phyloP scores from a whole-genome alignment of 768 basidiomycete species.

The Amanita rubescens region DNA sequence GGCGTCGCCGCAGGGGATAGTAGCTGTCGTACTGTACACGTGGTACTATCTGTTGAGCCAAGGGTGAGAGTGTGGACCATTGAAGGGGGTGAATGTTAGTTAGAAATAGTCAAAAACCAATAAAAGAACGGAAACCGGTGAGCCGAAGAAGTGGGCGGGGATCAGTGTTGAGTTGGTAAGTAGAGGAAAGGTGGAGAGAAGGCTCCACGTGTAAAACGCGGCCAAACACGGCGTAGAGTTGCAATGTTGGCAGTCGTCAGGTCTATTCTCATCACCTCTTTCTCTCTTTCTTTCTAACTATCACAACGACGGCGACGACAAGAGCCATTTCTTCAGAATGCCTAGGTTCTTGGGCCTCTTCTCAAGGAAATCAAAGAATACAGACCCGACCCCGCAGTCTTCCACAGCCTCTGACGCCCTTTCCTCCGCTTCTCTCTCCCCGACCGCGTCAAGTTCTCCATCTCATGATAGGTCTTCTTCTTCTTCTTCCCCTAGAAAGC shows the following conservation, averaged over 20 bases:
- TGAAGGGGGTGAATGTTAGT: too few species aligned
- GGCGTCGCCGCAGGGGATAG: too few species aligned
- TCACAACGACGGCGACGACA: conserved; percentile 8
- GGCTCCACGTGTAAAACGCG: neutral
- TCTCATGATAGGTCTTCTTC: neutral
- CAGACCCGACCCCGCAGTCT: neutral
- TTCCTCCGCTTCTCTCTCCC: neutral
- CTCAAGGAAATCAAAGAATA: conserved; percentile 2
- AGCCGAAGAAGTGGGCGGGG: too few species aligned
- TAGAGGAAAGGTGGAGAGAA: too few species aligned
- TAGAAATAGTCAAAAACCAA: too few species aligned
- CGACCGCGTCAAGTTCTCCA: neutral
- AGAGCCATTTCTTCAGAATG: neutral
- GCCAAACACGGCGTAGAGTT: neutral
- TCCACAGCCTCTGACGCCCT: neutral
- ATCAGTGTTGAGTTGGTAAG: too few species aligned
- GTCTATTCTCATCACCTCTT: neutral
- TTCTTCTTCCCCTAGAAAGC: neutral
- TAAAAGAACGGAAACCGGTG: too few species aligned
- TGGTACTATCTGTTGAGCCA: too few species aligned
- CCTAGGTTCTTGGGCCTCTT: conserved; percentile 6
- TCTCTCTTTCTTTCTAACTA: neutral
- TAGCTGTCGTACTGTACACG: too few species aligned
- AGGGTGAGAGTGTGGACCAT: too few species aligned
- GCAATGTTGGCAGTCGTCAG: neutral